Evolutionary conservation across 495 filamentous ascomycete species (phyloP).

Genomic region (Talaromyces adpressus): DNA sequence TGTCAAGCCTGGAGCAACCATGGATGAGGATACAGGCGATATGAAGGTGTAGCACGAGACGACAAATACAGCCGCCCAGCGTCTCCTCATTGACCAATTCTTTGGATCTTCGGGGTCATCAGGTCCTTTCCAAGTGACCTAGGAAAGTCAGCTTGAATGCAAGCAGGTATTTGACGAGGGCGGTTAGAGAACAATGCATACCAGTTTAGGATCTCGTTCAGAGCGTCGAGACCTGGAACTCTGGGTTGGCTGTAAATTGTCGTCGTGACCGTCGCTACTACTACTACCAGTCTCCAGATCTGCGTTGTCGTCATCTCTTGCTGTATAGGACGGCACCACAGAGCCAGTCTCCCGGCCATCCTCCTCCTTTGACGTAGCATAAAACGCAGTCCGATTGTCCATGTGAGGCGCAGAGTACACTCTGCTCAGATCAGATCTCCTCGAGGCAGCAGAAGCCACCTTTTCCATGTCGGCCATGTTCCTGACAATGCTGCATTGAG

Average conservation of each 20-base stretch:
- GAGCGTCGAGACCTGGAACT: slow-evolving; percentile 5
- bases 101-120: slow-evolving; percentile 53
- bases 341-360: background rate
- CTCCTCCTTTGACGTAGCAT: background rate
- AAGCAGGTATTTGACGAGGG: background rate
- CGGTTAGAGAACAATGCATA: background rate
- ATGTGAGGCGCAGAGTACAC: slow-evolving; percentile 7
- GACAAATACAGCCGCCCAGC: slow-evolving; percentile 56
- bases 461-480: slow-evolving; percentile 6
- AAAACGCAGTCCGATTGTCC: slow-evolving; percentile 1
- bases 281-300: slow-evolving; percentile 5
- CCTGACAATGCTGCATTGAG: background rate
- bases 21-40: slow-evolving; percentile 62
- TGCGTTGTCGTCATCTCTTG: background rate
- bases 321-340: background rate
- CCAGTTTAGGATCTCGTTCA: slow-evolving; percentile 6
- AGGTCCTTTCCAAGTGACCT: slow-evolving; percentile 50
- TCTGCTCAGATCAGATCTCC: slow-evolving; percentile 1
- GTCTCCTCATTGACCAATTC: slow-evolving; percentile 48
- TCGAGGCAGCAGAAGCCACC: background rate
- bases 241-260: background rate
- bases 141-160: background rate
- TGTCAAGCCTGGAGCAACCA: slow-evolving; percentile 62
- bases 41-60: slow-evolving; percentile 64
- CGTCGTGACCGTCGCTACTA: background rate